Evolutionary conservation across 768 basidiomycete species (phyloP).

Genomic region (Galerina marginata): DNA sequence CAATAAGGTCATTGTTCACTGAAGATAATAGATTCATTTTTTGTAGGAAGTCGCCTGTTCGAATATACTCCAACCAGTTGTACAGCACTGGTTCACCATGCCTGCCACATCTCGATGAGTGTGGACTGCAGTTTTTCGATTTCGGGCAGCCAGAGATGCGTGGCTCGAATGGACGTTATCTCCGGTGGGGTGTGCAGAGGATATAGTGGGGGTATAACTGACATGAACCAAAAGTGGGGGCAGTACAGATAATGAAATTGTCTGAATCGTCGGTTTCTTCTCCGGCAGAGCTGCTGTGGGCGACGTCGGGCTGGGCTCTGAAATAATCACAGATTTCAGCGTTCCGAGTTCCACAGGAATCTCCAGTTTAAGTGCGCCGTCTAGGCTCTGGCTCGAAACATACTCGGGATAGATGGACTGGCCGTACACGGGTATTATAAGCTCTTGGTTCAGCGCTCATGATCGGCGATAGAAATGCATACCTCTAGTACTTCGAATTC

Average conservation of each 20-base stretch:
- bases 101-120: conserved; percentile 63
- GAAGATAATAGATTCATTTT: conserved; percentile 43
- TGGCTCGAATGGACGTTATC: conserved; percentile 58
- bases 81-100: conserved; percentile 68
- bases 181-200: conserved; percentile 58
- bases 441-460: not conserved
- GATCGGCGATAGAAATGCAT: conserved; percentile 16
- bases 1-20: conserved; percentile 39
- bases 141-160: conserved; percentile 63
- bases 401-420: conserved; percentile 85
- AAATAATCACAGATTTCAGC: conserved; percentile 45
- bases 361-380: conserved; percentile 57
- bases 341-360: conserved; percentile 66
- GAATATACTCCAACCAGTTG: conserved; percentile 74
- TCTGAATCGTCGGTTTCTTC: conserved; percentile 22
- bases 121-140: conserved; percentile 39
- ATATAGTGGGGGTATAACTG: conserved; percentile 56
- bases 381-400: conserved; percentile 47
- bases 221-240: conserved; percentile 70
- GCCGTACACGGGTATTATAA: not conserved
- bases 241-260: conserved; percentile 51
- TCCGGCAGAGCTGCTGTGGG: conserved; percentile 2
- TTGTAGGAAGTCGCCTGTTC: conserved; percentile 66
- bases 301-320: conserved; percentile 25
- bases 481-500: conserved; percentile 72